Percentiles rank a stretch among this genome's conserved stretches.
phyloP scores from a whole-genome alignment of 2,329 filamentous ascomycete species.

The Ceratocystis smalleyi region DNA sequence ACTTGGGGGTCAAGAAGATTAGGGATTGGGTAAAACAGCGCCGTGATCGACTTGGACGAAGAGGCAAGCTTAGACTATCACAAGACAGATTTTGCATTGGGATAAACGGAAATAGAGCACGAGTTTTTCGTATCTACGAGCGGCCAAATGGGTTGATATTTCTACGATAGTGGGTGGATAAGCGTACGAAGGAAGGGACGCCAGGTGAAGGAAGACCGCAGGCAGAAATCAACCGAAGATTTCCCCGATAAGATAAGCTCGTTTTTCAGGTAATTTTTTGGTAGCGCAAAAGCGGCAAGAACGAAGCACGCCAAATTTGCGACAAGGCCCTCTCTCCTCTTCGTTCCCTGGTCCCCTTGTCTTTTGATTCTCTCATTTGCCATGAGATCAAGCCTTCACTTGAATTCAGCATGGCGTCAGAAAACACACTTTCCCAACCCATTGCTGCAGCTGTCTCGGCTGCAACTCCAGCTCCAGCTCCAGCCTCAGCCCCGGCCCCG shows the following conservation, averaged over 20 bases:
- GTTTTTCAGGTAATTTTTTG: constrained; percentile 9
- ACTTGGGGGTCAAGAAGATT: not conserved
- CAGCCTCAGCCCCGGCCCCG: not conserved
- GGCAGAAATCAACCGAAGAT: not conserved
- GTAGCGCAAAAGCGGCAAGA: not conserved
- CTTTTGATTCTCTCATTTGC: not conserved
- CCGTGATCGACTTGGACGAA: not conserved
- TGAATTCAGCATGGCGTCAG: constrained; percentile 13
- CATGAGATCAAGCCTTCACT: constrained; percentile 10
- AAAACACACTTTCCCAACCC: constrained; percentile 12
- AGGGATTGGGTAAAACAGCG: not conserved
- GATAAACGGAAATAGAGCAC: not conserved
- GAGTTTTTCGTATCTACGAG: no score
- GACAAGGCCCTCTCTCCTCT: not conserved
- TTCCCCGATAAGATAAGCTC: constrained; percentile 4
- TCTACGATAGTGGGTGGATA: not conserved
- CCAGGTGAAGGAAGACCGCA: not conserved
- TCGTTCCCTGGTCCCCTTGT: constrained; percentile 6
- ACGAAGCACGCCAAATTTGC: not conserved
- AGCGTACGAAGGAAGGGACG: no score
- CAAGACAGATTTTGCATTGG: not conserved
- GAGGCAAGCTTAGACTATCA: no score
- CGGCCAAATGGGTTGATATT: not conserved
- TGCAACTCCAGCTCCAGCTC: not conserved
- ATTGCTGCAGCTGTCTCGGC: not conserved